Conservation (phyloP, 768 basidiomycete genomes). For the Cystobasidium tubakii region DNA sequence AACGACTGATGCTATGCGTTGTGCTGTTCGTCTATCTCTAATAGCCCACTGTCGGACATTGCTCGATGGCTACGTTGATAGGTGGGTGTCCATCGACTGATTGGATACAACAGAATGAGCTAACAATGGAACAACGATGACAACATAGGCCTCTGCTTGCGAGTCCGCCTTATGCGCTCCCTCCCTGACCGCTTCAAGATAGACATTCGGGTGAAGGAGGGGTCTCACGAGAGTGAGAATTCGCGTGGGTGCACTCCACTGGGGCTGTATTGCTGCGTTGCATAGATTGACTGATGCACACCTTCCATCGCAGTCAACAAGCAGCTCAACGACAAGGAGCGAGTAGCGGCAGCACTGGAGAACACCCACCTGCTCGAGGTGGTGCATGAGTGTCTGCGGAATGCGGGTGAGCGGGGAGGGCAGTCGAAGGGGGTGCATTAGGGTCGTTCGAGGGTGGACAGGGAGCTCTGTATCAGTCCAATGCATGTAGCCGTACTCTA, state of each 20-base stretch:
- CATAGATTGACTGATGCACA: not conserved
- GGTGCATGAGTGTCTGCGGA: conserved; percentile 69
- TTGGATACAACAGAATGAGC: not conserved
- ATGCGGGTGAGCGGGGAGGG: conserved; percentile 51
- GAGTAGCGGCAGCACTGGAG: conserved; percentile 89
- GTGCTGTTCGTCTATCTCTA: too few relatives aligned
- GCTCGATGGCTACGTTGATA: conserved; percentile 93
- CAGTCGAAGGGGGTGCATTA: not conserved
- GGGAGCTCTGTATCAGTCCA: too few relatives aligned
- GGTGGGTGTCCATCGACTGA: conserved; percentile 55
- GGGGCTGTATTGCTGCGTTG: not conserved
- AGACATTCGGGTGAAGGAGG: conserved; percentile 84
- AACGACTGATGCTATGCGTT: too few relatives aligned
- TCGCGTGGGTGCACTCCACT: conserved; percentile 57
- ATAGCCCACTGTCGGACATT: conserved; percentile 63
- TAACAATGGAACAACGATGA: too few relatives aligned
- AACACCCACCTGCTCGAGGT: conserved; percentile 78
- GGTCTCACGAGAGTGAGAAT: conserved; percentile 90
- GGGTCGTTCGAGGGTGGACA: too few relatives aligned
- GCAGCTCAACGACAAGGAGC: conserved; percentile 96
- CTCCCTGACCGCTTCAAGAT: conserved; percentile 90
- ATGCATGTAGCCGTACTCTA: not conserved
- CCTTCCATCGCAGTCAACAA: conserved; percentile 70
- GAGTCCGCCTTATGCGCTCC: conserved; percentile 79
- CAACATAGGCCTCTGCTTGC: conserved; percentile 76